These are phyloP conservation scores for Lasiosphaeria miniovina DNA, from an alignment of 495 filamentous ascomycete genomes.

Conservation along the genomic window DNA sequence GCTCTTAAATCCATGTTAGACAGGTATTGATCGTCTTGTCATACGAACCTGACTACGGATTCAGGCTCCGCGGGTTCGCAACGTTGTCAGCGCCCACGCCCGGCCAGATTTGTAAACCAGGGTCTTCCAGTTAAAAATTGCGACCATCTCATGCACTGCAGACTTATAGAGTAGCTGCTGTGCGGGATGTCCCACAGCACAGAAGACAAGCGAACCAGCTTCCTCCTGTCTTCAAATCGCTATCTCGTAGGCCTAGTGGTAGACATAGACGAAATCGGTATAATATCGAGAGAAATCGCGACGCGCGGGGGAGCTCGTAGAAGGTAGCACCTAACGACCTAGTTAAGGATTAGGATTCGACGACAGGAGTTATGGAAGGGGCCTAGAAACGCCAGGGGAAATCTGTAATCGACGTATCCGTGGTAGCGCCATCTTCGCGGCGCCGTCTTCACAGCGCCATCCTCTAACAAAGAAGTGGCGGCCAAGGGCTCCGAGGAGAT, in stretches of 20 bases:
- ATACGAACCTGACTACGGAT: not conserved
- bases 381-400: not conserved
- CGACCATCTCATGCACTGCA: conserved; percentile 5
- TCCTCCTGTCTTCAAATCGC: conserved; percentile 10
- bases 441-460: not conserved
- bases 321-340: conserved; percentile 4
- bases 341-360: not conserved
- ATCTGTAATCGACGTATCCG: not conserved
- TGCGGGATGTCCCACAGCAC: not conserved
- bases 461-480: no score
- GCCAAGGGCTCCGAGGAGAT: no score
- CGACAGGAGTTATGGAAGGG: conserved; percentile 3
- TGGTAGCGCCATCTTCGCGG: not conserved
- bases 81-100: not conserved
- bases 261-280: conserved; percentile 7
- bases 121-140: conserved; percentile 1
- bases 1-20: not conserved
- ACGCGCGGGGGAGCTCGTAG: not conserved
- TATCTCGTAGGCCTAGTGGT: conserved; percentile 8
- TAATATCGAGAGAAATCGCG: conserved; percentile 8
- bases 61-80: not conserved
- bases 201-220: conserved; percentile 2
- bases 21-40: not conserved
- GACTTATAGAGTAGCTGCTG: conserved; percentile 7
- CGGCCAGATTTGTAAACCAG: conserved; percentile 1